Conservation (phyloP, 495 filamentous ascomycete species). For the Hypoxylon fuscum region DNA sequence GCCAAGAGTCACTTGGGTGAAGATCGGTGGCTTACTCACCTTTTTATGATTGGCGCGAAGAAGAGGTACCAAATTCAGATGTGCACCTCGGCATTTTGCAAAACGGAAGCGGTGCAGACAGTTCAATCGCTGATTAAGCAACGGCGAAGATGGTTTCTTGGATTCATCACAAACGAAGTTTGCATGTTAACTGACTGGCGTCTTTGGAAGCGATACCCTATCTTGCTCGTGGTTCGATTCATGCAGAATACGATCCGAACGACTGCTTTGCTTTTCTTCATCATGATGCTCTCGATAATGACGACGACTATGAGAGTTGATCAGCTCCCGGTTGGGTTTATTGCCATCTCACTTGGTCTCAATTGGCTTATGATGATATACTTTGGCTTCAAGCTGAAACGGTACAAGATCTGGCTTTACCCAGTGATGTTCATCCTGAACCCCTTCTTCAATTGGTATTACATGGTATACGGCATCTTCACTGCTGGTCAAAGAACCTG, state of each 20-base stretch:
- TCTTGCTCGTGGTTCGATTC: constrained; percentile 88
- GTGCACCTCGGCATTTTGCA: constrained; percentile 97
- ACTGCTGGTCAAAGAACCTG: constrained; percentile 96
- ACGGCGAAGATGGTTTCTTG: constrained; percentile 94
- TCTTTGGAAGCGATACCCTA: constrained; percentile 90
- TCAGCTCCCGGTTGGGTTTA: constrained; percentile 91
- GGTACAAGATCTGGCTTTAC: constrained; percentile 94
- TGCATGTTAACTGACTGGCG: constrained; percentile 97
- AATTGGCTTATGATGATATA: constrained; percentile 98
- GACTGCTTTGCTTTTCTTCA: constrained; percentile 93
- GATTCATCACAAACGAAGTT: constrained; percentile 97
- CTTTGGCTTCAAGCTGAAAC: constrained; percentile 84
- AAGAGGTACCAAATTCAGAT: constrained; percentile 95
- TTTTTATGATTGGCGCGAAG: constrained; percentile 98
- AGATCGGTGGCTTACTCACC: constrained; percentile 96
- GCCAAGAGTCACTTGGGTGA: constrained; percentile 96
- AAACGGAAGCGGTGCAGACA: constrained; percentile 95
- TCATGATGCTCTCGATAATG: constrained; percentile 87
- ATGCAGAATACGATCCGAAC: constrained; percentile 98
- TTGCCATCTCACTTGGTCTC: constrained; percentile 91
- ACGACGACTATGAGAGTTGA: constrained; percentile 80
- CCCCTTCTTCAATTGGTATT: constrained; percentile 98
- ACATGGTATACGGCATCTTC: constrained; percentile 89
- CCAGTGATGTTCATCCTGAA: constrained; percentile 96
- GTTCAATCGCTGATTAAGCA: constrained; percentile 91